These are phyloP conservation scores for Stevia rebaudiana DNA, from an alignment of 140 eudicot genomes.

Conservation along the genomic window DNA sequence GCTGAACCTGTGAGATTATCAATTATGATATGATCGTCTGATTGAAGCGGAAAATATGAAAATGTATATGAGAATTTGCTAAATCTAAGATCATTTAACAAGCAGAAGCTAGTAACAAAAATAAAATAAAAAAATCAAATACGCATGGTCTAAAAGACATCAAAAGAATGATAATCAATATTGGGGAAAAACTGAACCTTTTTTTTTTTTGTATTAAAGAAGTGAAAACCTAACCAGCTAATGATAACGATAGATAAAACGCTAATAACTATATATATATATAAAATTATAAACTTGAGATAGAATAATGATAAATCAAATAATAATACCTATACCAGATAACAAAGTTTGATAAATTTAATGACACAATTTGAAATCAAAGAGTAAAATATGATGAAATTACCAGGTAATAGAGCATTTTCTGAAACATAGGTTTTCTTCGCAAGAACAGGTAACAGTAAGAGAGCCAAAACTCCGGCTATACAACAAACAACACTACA, in stretches of 20 bases:
- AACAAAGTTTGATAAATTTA: not conserved
- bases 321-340: too few species aligned
- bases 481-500: constrained; percentile 65
- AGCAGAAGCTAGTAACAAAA: constrained; percentile 7
- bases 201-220: too few species aligned
- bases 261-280: too few species aligned
- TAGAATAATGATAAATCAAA: too few species aligned
- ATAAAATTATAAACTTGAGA: too few species aligned
- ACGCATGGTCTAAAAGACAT: not conserved
- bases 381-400: constrained; percentile 5
- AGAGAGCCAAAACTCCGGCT: constrained; percentile 72
- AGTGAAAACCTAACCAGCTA: too few species aligned
- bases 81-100: not conserved
- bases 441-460: constrained; percentile 72
- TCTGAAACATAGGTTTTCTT: constrained; percentile 89
- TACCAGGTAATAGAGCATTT: constrained; percentile 97
- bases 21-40: constrained; percentile 4
- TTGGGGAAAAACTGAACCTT: too few species aligned
- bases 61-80: not conserved
- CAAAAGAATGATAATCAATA: too few species aligned
- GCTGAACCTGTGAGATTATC: constrained; percentile 63
- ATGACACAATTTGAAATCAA: not conserved
- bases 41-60: not conserved
- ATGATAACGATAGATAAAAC: too few species aligned
- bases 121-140: not conserved